Conservation (phyloP, 345 rosid genomes). For the Eucalyptus paniculata region DNA sequence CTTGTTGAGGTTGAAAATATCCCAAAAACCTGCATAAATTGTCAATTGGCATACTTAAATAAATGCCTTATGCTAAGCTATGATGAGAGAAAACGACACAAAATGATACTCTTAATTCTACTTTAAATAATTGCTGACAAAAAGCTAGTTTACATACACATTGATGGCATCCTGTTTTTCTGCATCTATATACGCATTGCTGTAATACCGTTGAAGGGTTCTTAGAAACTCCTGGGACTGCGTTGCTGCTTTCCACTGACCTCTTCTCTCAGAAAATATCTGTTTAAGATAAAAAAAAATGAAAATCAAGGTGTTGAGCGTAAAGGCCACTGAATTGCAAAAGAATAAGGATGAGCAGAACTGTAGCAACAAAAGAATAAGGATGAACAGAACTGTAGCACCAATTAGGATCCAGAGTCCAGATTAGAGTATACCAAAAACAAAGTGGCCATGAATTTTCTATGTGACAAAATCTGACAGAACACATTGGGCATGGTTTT, state of each 20-base stretch:
- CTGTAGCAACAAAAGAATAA: neutral
- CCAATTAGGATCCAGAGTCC: neutral
- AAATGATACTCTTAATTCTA: neutral
- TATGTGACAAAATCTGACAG: neutral
- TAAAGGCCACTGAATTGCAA: neutral
- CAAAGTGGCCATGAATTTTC: neutral
- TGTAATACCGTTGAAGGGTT: constrained; percentile 90
- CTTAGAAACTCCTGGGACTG: constrained; percentile 93
- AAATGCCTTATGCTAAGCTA: neutral
- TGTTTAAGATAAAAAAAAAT: constrained; percentile 11
- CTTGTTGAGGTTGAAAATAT: constrained; percentile 90
- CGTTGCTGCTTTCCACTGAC: constrained; percentile 97
- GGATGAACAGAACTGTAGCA: neutral
- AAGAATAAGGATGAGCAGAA: neutral
- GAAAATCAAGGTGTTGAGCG: neutral
- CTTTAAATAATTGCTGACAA: neutral
- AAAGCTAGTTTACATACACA: constrained; percentile 38
- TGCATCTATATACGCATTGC: constrained; percentile 87
- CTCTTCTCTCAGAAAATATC: constrained; percentile 95
- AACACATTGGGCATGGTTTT: neutral
- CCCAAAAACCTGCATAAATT: constrained; percentile 69
- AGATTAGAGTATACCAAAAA: neutral
- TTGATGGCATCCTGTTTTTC: constrained; percentile 97
- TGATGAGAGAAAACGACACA: neutral
- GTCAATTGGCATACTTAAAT: neutral